Evolutionary conservation across 2,329 filamentous ascomycete genomes (phyloP).

Genomic region (Fusarium buharicum): DNA sequence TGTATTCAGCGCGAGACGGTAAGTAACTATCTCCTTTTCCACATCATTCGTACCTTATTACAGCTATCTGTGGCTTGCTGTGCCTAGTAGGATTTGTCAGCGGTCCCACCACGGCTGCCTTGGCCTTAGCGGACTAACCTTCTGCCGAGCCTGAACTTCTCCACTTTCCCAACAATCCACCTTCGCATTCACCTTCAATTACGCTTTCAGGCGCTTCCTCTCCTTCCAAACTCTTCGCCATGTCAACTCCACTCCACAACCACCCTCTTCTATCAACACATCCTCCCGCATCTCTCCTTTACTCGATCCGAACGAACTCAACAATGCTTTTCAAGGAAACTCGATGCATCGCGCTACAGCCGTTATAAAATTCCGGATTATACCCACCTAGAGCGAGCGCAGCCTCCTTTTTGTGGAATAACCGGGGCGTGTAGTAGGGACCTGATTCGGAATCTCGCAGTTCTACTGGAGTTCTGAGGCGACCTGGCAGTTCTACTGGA

Average conservation of each 20-base stretch:
- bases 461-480: constrained; percentile 22
- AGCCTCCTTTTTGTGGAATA: constrained; percentile 10
- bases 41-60: too few relatives aligned
- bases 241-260: background rate
- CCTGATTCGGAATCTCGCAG: constrained; percentile 20
- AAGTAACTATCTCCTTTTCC: too few relatives aligned
- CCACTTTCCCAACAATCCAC: too few relatives aligned
- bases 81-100: too few relatives aligned
- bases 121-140: too few relatives aligned
- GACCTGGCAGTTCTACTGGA: constrained; percentile 25
- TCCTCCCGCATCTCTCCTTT: background rate
- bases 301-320: background rate
- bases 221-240: constrained; percentile 5
- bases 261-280: background rate
- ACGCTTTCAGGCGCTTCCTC: background rate
- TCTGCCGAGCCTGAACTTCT: too few relatives aligned
- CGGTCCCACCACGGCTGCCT: too few relatives aligned
- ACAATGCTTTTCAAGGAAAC: background rate
- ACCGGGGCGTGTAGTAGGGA: constrained; percentile 22
- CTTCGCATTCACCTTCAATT: too few relatives aligned
- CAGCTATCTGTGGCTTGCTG: too few relatives aligned
- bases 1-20: too few relatives aligned
- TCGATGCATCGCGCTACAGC: constrained; percentile 15
- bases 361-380: constrained; percentile 26
- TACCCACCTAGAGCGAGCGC: constrained; percentile 15